Conservation (phyloP, 2,329 filamentous ascomycete genomes). For the Fusarium clavum region DNA sequence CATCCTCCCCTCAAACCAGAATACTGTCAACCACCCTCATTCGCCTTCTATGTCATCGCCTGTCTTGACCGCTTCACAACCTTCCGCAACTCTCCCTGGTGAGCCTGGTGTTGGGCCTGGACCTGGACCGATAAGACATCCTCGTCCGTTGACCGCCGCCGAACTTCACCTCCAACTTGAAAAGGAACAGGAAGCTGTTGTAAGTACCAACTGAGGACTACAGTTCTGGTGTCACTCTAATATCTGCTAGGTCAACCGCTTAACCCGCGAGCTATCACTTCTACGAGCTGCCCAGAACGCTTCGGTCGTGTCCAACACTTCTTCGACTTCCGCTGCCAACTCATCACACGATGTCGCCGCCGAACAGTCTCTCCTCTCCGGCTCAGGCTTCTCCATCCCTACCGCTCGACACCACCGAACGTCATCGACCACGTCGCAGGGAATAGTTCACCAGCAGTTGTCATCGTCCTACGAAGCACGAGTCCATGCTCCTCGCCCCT, state of each 20-base stretch:
- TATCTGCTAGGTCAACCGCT: constrained; percentile 79
- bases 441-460: constrained; percentile 53
- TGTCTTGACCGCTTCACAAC: constrained; percentile 47
- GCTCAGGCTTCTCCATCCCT: constrained; percentile 68
- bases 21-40: constrained; percentile 57
- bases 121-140: constrained; percentile 83
- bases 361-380: constrained; percentile 66
- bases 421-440: constrained; percentile 68
- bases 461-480: constrained; percentile 54
- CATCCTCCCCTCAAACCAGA: constrained; percentile 69
- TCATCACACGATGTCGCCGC: constrained; percentile 62
- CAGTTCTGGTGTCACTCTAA: background rate
- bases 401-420: constrained; percentile 68
- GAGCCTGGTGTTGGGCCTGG: constrained; percentile 64
- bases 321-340: constrained; percentile 68
- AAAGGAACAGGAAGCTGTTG: constrained; percentile 94
- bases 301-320: constrained; percentile 74
- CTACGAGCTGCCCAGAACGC: constrained; percentile 79
- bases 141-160: constrained; percentile 85
- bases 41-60: constrained; percentile 50
- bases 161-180: constrained; percentile 91
- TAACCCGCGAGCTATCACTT: constrained; percentile 87
- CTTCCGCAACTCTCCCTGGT: constrained; percentile 27
- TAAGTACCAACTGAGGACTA: constrained; percentile 55
- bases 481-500: constrained; percentile 59